Evolutionary conservation across 2,329 filamentous ascomycete species (phyloP), one percentile per base, ranked within the genome.

Genomic region (Thermothelomyces thermophilus): DNA sequence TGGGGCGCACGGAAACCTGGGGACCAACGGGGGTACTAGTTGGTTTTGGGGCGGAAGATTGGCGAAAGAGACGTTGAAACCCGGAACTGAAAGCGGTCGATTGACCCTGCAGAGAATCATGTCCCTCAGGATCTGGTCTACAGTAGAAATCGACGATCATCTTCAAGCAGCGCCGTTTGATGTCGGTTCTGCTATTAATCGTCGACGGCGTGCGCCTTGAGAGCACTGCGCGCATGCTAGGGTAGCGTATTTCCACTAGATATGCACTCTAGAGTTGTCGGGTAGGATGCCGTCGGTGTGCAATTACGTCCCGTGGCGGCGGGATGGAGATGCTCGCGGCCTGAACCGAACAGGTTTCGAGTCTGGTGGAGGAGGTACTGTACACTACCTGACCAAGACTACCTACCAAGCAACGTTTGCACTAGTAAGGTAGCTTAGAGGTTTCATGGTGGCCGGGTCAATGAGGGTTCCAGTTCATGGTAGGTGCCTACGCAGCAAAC

Each of bases 21-120:
- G 22, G 40, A 43, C n/a, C n/a, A n/a, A n/a, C n/a, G n/a, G n/a
- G n/a, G n/a, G n/a, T n/a, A 40, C 20, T 46, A 46, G 24, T 14
- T 3, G 24, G 16, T 40, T 40, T 46, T 8, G 36, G 22, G 13
- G 54, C 44, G 51, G 49, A 52, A 48, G 24, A 50, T 53, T 46
- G 42, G 50, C 37, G 44, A 51, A 26, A 34, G 22, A 28, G 20
- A 34, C 17, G 33, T 39, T 13, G 34, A 26, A 56, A 52, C 51
- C 54, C 51, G 48, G 48, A 47, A 48, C 28, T 42, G 35, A 42
- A 41, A 39, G 46, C 46, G 26, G 37, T 46, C 13, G 19, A 36
- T 33, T 30, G 16, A 45, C 24, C 17, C 31, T 17, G 10, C 16
- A 6, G 22, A n/a, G 17, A 6, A 30, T 20, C 22, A 37, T 5